Base-by-base conservation (phyloP, 208 protist genomes). In the Tritrichomonas foetus region DNA sequence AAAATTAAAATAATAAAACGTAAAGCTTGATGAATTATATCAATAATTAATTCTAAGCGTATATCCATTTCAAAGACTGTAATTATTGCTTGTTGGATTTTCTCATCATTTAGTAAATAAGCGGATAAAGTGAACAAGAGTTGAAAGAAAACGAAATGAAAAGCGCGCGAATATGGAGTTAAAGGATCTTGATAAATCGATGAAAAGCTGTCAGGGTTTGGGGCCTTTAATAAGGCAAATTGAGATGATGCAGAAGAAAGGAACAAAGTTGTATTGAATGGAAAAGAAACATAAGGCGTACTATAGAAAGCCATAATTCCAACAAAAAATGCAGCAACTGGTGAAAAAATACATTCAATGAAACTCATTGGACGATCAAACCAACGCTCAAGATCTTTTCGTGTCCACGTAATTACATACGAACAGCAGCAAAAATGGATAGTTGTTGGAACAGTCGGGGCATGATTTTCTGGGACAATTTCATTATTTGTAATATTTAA, bases 171-270 rank as follows among this genome's bases (percentile, higher is more conserved):
- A 47, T 57, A 89, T 39, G 78, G 78, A 5, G 78, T 57, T 3
- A 57, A 89, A 5, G 16, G 41, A 9, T 89, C 78, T 57, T 53
- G 47, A 53, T 44, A 20, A 39, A 33, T 57, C 0, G 47, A 25
- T 22, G 78, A 53, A 53, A 47, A 89, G 39, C 78, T 89, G 78
- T 89, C 78, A 53, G 78, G 78, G 39, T 89, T 89, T n/a, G 78
- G 78, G 5, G 78, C 41, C 1, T 53, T 44, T 0, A 89, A 9
- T 57, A 89, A 57, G 30, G 78, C 44, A 89, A 53, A 89, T 53
- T 53, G 41, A 57, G 78, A 41, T 57, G 47, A 22, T 61, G 78
- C 41, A 39, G 78, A 39, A 20, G 78, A 61, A 57, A 89, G 39
- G 16, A 89, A 44, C 5, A 89, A 89, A 57, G 41, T 39, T 16